phyloP scores from a whole-genome alignment of 768 basidiomycete genomes.

The Clavulina sp. region DNA sequence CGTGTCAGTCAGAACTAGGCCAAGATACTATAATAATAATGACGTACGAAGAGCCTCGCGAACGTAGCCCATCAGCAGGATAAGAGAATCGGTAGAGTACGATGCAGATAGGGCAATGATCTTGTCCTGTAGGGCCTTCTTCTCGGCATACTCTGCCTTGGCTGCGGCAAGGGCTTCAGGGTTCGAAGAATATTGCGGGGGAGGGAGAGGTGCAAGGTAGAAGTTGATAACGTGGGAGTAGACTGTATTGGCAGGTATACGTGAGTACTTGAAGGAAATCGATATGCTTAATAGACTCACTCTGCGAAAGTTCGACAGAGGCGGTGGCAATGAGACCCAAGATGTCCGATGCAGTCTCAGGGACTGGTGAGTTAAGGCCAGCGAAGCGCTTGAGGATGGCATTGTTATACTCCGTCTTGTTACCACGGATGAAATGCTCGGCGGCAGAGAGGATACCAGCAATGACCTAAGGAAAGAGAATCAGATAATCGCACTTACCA shows the following conservation, averaged over 20 bases:
- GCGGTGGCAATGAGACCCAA: neutral
- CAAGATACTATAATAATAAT: neutral
- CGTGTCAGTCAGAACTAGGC: neutral
- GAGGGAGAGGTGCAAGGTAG: neutral
- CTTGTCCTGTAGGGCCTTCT: slow-evolving; percentile 21
- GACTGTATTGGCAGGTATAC: neutral
- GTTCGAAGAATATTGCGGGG: slow-evolving; percentile 5
- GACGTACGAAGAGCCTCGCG: slow-evolving; percentile 2
- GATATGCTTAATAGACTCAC: neutral
- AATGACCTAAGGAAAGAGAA: neutral
- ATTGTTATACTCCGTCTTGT: neutral
- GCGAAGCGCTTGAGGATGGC: neutral
- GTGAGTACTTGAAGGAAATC: neutral
- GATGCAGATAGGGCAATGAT: slow-evolving; percentile 14
- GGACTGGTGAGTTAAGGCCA: neutral
- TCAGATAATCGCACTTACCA: neutral
- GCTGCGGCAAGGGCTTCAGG: slow-evolving; percentile 11
- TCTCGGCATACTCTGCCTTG: slow-evolving; percentile 7
- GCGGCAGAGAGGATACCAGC: neutral
- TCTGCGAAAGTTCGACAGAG: neutral
- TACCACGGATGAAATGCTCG: neutral
- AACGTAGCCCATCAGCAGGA: neutral
- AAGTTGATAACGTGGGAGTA: slow-evolving; percentile 1
- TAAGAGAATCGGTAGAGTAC: slow-evolving; percentile 21
- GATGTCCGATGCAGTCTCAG: neutral